Conservation (phyloP, 768 basidiomycete species). For the Lentinula guzmanii region DNA sequence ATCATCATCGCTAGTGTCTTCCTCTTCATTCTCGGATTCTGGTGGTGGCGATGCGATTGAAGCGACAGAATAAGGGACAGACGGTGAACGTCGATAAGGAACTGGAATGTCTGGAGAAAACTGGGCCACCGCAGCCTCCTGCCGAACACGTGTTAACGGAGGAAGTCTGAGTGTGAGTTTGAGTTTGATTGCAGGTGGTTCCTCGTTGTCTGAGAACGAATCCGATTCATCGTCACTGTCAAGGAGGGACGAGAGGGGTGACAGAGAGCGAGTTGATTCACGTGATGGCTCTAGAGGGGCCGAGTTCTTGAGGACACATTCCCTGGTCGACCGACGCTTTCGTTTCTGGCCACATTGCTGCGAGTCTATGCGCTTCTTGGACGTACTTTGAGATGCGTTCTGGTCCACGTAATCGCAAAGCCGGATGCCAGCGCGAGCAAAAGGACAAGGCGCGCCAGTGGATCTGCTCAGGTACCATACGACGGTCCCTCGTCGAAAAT, state of each 20-base stretch:
- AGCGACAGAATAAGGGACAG: slow-evolving; percentile 35
- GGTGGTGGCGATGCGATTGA: slow-evolving; percentile 61
- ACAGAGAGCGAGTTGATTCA: not conserved
- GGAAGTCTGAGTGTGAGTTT: slow-evolving; percentile 56
- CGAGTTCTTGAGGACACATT: slow-evolving; percentile 20
- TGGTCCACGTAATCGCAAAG: slow-evolving; percentile 61
- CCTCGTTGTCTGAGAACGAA: slow-evolving; percentile 30
- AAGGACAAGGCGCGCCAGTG: slow-evolving; percentile 72
- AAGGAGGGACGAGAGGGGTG: not conserved
- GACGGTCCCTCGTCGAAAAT: slow-evolving; percentile 72
- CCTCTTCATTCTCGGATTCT: slow-evolving; percentile 51
- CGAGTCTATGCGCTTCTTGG: slow-evolving; percentile 19
- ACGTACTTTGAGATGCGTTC: slow-evolving; percentile 28
- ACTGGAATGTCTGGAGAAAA: not conserved
- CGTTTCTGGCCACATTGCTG: slow-evolving; percentile 35
- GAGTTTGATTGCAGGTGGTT: slow-evolving; percentile 53
- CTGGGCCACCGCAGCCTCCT: not conserved
- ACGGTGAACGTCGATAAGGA: slow-evolving; percentile 38
- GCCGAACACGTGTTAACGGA: slow-evolving; percentile 18
- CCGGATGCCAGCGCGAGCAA: slow-evolving; percentile 65
- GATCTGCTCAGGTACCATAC: slow-evolving; percentile 79
- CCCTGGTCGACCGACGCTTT: slow-evolving; percentile 16
- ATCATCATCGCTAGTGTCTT: not conserved
- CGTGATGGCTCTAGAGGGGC: not conserved
- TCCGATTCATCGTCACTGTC: slow-evolving; percentile 16